Evolutionary conservation across 129 eudicot genomes (phyloP).

Genomic region (carrot (Daucus carota)): DH1_v3.0 NC_030385.2:4480501-4481000

Average conservation of each 20-base stretch:
- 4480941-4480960: no score
- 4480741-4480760: not conserved
- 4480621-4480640: slow-evolving; percentile 8
- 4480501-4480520: not conserved
- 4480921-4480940: no score
- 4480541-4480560: not conserved
- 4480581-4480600: not conserved
- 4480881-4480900: no score
- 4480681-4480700: not conserved
- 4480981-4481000: no score
- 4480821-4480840: not conserved
- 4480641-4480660: slow-evolving; percentile 10
- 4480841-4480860: not conserved
- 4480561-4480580: not conserved
- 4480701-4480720: slow-evolving; percentile 5
- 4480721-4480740: not conserved
- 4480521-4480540: not conserved
- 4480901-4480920: not conserved
- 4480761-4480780: slow-evolving; percentile 1
- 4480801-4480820: not conserved
- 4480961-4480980: no score
- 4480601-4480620: not conserved
- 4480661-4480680: not conserved
- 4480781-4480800: not conserved
- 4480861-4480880: no score